Evolutionary conservation across 2,329 filamentous ascomycete species (phyloP).

Genomic region (Verticillium zaregamsianum): DNA sequence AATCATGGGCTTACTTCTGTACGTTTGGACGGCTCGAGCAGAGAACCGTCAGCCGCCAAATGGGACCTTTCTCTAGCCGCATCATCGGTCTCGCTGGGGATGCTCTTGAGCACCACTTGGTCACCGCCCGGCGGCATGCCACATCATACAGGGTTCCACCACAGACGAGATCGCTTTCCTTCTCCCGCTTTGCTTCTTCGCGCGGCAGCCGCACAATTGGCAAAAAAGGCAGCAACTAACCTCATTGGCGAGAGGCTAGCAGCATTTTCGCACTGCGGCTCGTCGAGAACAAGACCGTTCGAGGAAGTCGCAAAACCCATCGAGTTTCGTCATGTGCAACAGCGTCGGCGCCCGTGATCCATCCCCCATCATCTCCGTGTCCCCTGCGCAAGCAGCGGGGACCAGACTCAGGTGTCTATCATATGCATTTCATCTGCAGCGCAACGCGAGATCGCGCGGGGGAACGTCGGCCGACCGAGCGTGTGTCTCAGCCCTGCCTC

Average conservation of each 20-base stretch:
- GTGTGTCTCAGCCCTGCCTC: neutral
- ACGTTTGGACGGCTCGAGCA: neutral
- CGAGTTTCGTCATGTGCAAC: neutral
- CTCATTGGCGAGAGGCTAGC: neutral
- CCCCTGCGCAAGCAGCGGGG: neutral
- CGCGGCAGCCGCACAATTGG: neutral
- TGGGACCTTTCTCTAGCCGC: neutral
- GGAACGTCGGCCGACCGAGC: neutral
- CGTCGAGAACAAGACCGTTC: neutral
- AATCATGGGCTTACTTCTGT: neutral
- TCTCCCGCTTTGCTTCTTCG: neutral
- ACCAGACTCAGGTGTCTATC: neutral
- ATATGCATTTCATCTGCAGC: neutral
- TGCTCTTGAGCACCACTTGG: neutral
- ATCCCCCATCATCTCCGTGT: neutral
- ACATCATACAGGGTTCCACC: neutral
- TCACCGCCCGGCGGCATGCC: neutral
- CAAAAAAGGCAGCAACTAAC: neutral
- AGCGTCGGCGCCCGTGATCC: neutral
- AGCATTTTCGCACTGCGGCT: neutral
- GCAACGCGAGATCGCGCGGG: neutral
- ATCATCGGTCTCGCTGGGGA: neutral
- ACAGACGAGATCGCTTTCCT: neutral
- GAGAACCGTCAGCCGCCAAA: no score
- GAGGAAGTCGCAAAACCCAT: neutral